A percentile compares a stretch with the other conserved stretches of the same genome.
These are phyloP conservation scores for Thalassiosira hispida DNA, from an alignment of 352 stramenopile species.

Conservation along the genomic window DNA sequence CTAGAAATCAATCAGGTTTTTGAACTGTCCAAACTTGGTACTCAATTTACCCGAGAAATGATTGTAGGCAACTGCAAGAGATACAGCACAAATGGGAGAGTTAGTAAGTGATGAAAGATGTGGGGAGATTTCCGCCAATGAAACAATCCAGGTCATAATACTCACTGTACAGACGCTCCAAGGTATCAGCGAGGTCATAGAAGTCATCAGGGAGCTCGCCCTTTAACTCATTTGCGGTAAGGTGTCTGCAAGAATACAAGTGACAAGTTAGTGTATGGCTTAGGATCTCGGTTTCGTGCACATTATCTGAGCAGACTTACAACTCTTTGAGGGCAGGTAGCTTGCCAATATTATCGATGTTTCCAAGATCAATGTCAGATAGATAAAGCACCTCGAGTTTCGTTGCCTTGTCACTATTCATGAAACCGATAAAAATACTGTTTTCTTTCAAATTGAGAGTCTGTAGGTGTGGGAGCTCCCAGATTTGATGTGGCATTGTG, in stretches of 20 bases:
- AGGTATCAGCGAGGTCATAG: constrained; percentile 56
- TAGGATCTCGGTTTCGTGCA: not conserved
- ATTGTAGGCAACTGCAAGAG: constrained; percentile 67
- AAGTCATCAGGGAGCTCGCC: constrained; percentile 58
- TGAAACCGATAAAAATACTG: constrained; percentile 53
- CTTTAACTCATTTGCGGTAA: constrained; percentile 57
- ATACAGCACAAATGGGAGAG: constrained; percentile 1
- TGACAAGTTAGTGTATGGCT: not conserved
- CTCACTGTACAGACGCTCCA: constrained; percentile 59
- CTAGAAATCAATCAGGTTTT: constrained; percentile 63
- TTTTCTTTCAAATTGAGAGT: constrained; percentile 62
- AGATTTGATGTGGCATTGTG: constrained; percentile 57
- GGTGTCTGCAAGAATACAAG: constrained; percentile 28
- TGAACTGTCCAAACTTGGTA: constrained; percentile 64
- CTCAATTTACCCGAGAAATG: constrained; percentile 67
- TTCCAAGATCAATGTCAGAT: constrained; percentile 64
- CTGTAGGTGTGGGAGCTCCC: constrained; percentile 41
- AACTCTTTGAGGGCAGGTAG: constrained; percentile 54
- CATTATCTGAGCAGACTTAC: constrained; percentile 20
- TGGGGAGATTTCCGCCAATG: not conserved
- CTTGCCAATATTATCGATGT: constrained; percentile 52
- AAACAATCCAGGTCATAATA: constrained; percentile 15
- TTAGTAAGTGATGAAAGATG: not conserved
- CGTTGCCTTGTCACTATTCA: constrained; percentile 56
- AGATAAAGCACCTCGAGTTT: constrained; percentile 64